Conservation (phyloP, 2,329 filamentous ascomycete species). For the Colletotrichum sp. region DNA sequence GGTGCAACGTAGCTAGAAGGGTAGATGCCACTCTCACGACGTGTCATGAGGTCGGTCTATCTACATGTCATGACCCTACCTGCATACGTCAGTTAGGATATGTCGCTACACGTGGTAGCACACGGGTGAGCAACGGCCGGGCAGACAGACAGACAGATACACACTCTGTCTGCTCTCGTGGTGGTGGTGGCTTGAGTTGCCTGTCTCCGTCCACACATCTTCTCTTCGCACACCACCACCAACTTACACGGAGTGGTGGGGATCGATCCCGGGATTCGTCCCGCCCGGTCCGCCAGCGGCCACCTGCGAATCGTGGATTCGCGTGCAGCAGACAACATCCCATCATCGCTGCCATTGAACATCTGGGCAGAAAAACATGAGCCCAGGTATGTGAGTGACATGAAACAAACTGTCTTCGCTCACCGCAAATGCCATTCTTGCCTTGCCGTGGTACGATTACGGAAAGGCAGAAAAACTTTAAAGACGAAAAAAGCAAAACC, state of each 20-base stretch:
- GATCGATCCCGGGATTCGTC: slow-evolving; percentile 12
- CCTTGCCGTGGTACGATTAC: neutral
- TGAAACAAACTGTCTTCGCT: slow-evolving; percentile 15
- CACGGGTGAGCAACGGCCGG: slow-evolving; percentile 9
- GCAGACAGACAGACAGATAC: neutral
- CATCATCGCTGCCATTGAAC: neutral
- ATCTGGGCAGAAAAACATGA: neutral
- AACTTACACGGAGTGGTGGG: neutral
- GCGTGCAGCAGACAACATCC: neutral
- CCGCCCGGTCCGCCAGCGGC: slow-evolving; percentile 9
- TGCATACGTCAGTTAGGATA: slow-evolving; percentile 18
- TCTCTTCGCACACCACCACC: neutral
- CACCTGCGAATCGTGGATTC: slow-evolving; percentile 11
- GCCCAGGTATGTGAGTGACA: neutral
- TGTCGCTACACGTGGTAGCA: slow-evolving; percentile 17
- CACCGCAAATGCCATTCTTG: neutral
- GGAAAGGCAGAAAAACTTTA: neutral
- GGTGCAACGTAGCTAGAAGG: slow-evolving; percentile 1
- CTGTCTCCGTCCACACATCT: neutral
- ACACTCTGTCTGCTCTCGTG: neutral
- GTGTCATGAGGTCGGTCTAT: slow-evolving; percentile 9
- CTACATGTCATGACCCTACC: slow-evolving; percentile 2
- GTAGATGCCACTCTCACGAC: slow-evolving; percentile 6
- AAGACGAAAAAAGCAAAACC: neutral
- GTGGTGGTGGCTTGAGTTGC: neutral